Percentiles rank a stretch among this genome's conserved stretches.
Conservation (phyloP, 306 rosid species). For the Argentina anserina region DNA sequence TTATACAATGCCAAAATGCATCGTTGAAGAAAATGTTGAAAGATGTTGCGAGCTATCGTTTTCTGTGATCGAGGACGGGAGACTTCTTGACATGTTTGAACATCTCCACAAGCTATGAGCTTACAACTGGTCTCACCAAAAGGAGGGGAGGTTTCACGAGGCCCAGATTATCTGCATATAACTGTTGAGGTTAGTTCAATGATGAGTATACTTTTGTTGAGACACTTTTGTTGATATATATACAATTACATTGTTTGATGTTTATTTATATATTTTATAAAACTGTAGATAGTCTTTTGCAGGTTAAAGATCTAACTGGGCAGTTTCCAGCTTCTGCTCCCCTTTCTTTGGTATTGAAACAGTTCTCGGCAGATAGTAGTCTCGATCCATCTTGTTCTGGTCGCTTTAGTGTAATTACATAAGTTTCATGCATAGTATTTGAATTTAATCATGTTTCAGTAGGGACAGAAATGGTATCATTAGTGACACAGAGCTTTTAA, state of each 20-base stretch:
- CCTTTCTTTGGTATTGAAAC: slow-evolving; percentile 84
- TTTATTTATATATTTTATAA: background rate
- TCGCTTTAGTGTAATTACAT: slow-evolving; percentile 38
- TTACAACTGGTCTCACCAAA: slow-evolving; percentile 54
- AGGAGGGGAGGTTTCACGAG: slow-evolving; percentile 56
- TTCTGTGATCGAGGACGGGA: slow-evolving; percentile 66
- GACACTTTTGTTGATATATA: background rate
- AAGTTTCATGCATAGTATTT: background rate
- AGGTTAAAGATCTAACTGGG: slow-evolving; percentile 83
- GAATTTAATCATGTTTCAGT: background rate
- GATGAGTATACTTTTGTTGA: background rate
- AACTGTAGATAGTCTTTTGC: slow-evolving; percentile 12
- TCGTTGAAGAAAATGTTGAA: slow-evolving; percentile 31
- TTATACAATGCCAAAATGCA: too few relatives aligned
- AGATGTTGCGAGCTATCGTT: slow-evolving; percentile 55
- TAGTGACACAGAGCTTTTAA: background rate
- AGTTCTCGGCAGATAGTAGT: slow-evolving; percentile 92
- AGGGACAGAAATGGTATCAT: background rate
- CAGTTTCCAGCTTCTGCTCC: slow-evolving; percentile 95
- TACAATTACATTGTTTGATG: background rate
- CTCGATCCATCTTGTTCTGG: slow-evolving; percentile 96
- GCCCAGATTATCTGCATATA: slow-evolving; percentile 54
- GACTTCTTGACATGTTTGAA: slow-evolving; percentile 46
- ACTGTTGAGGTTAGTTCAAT: slow-evolving; percentile 26
- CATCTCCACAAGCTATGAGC: slow-evolving; percentile 35